A percentile compares a stretch with the other conserved stretches of the same genome.
These are phyloP conservation scores for Mucuna pruriens DNA, from an alignment of 306 rosid species.

Conservation along the genomic window DNA sequence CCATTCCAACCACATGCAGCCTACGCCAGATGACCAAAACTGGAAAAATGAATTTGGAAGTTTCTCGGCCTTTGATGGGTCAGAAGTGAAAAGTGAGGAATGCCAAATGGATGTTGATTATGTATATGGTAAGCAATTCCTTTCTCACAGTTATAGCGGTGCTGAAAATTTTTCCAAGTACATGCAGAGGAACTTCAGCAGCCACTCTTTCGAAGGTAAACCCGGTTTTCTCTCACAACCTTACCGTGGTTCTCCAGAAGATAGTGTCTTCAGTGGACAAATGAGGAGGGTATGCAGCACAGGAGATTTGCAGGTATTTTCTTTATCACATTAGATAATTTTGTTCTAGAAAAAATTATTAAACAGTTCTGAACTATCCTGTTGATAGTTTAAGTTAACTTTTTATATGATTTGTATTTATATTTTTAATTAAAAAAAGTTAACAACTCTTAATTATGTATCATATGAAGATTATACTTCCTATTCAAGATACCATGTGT, in stretches of 20 bases:
- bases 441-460: no score
- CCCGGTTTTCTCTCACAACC: slow-evolving; percentile 55
- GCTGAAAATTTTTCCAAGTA: slow-evolving; percentile 55
- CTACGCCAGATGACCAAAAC: slow-evolving; percentile 14
- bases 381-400: no score
- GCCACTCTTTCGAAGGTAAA: slow-evolving; percentile 63
- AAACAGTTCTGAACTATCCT: no score
- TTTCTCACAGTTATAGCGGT: slow-evolving; percentile 61
- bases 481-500: no score
- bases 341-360: no score
- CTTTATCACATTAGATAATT: no score
- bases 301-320: slow-evolving; percentile 92
- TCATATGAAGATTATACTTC: no score
- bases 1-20: slow-evolving; percentile 26
- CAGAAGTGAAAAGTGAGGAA: slow-evolving; percentile 71
- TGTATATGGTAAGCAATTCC: slow-evolving; percentile 35
- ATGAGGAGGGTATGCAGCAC: slow-evolving; percentile 83
- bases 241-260: slow-evolving; percentile 57
- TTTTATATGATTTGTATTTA: no score
- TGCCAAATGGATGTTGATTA: slow-evolving; percentile 48
- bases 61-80: slow-evolving; percentile 47
- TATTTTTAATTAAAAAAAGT: no score
- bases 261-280: slow-evolving; percentile 49
- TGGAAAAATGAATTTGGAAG: slow-evolving; percentile 42
- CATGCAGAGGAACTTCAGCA: slow-evolving; percentile 78